phyloP scores from a whole-genome alignment of 805 yeast genomes.

The Ogataea polymorpha region DNA sequence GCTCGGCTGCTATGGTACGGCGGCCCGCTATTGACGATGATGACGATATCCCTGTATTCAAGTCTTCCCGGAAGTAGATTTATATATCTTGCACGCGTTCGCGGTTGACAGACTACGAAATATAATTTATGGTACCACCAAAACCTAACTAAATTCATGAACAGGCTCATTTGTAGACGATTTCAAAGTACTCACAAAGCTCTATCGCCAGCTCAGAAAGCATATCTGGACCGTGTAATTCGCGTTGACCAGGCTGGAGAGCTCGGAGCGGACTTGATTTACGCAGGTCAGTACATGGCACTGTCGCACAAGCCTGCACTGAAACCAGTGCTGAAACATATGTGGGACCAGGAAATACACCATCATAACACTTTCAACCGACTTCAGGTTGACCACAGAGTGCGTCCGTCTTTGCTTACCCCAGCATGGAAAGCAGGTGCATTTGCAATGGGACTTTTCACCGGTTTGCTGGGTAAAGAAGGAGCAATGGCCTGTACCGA shows the following conservation, averaged over 20 bases:
- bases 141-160: background rate
- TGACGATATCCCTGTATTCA: constrained; percentile 31
- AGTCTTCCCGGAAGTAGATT: constrained; percentile 18
- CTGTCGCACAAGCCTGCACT: constrained; percentile 69
- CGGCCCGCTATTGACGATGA: constrained; percentile 23
- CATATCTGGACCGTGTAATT: constrained; percentile 68
- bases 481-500: constrained; percentile 99
- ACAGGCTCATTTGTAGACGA: constrained; percentile 2
- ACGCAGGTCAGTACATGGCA: constrained; percentile 84
- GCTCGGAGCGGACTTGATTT: constrained; percentile 90
- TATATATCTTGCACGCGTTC: background rate
- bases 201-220: constrained; percentile 52
- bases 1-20: background rate
- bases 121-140: background rate
- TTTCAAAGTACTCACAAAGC: constrained; percentile 24
- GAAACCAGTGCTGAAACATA: constrained; percentile 78
- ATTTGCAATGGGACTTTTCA: constrained; percentile 75
- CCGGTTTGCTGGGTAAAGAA: constrained; percentile 84
- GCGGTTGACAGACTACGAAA: background rate
- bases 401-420: constrained; percentile 86
- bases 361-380: constrained; percentile 84
- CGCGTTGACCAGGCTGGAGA: constrained; percentile 99
- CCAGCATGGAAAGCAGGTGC: constrained; percentile 96
- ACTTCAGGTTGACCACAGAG: constrained; percentile 72
- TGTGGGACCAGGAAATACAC: constrained; percentile 98